Percentiles rank a stretch among this genome's conserved stretches.
Conservation (phyloP, 176 grass and related monocot genomes). For the Carex littledalei region DNA sequence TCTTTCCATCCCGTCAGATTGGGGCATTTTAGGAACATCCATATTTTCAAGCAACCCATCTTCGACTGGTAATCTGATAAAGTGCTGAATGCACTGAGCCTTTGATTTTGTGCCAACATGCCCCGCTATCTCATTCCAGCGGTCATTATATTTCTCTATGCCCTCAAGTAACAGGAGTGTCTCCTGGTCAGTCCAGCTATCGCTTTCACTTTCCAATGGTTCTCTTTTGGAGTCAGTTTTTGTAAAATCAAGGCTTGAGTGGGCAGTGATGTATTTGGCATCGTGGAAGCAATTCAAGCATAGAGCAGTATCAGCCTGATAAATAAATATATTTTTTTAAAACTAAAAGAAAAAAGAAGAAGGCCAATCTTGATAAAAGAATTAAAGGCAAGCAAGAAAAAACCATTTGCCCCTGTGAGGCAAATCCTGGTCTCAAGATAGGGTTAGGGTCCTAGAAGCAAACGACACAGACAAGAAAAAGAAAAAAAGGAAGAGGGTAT, state of each 20-base stretch:
- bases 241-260: slow-evolving; percentile 84
- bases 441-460: background rate
- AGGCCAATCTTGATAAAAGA: too few species aligned
- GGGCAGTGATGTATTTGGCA: slow-evolving; percentile 63
- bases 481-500: background rate
- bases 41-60: slow-evolving; percentile 71
- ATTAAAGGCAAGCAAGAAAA: too few species aligned
- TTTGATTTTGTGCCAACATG: slow-evolving; percentile 86
- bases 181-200: slow-evolving; percentile 84
- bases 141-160: slow-evolving; percentile 79
- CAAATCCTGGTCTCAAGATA: background rate
- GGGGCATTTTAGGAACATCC: slow-evolving; percentile 39
- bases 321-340: background rate
- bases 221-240: slow-evolving; percentile 51
- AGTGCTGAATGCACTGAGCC: slow-evolving; percentile 96
- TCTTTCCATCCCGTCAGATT: slow-evolving; percentile 28
- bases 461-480: background rate
- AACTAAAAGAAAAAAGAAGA: background rate
- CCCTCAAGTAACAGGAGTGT: slow-evolving; percentile 84
- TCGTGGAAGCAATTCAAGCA: slow-evolving; percentile 84
- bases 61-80: slow-evolving; percentile 82
- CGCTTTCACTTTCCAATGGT: slow-evolving; percentile 48
- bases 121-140: slow-evolving; percentile 84
- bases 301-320: slow-evolving; percentile 65
- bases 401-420: background rate